These are phyloP conservation scores for Austroboletus festivus DNA, from an alignment of 768 basidiomycete genomes.

Conservation along the genomic window DNA sequence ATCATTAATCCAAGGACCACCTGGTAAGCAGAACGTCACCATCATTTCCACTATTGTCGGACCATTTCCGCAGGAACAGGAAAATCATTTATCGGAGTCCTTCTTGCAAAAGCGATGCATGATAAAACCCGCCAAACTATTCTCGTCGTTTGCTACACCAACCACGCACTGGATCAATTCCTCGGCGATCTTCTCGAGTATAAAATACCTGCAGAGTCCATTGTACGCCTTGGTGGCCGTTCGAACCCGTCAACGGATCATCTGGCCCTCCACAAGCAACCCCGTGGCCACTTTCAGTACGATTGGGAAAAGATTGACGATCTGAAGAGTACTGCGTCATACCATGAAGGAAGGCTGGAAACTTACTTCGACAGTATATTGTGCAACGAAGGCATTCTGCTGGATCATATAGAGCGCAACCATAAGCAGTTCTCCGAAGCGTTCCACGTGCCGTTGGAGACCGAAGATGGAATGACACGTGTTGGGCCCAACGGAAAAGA, in stretches of 20 bases:
- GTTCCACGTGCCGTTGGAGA: not conserved
- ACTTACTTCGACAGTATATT: slow-evolving; percentile 26
- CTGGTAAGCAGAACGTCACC: slow-evolving; percentile 48
- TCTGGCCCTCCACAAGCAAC: slow-evolving; percentile 35
- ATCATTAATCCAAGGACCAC: slow-evolving; percentile 69
- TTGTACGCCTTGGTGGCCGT: slow-evolving; percentile 61
- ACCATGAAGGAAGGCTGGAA: slow-evolving; percentile 34
- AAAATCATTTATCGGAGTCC: slow-evolving; percentile 69
- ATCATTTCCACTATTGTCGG: slow-evolving; percentile 33
- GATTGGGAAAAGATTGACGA: slow-evolving; percentile 45
- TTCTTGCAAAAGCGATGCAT: slow-evolving; percentile 59
- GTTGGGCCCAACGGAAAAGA: slow-evolving; percentile 41
- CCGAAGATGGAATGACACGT: slow-evolving; percentile 38
- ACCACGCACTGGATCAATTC: slow-evolving; percentile 72
- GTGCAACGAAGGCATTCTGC: not conserved
- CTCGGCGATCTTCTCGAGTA: slow-evolving; percentile 59
- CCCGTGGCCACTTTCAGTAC: slow-evolving; percentile 7
- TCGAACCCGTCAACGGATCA: slow-evolving; percentile 46
- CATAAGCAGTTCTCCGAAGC: not conserved
- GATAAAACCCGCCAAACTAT: slow-evolving; percentile 47
- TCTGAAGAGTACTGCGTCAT: not conserved
- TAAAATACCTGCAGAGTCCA: slow-evolving; percentile 46
- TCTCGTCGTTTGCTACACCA: slow-evolving; percentile 71
- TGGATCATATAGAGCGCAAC: not conserved
- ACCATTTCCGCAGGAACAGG: slow-evolving; percentile 54